Conservation (phyloP, 257 asterid species). For the Agastache rugosa region DNA sequence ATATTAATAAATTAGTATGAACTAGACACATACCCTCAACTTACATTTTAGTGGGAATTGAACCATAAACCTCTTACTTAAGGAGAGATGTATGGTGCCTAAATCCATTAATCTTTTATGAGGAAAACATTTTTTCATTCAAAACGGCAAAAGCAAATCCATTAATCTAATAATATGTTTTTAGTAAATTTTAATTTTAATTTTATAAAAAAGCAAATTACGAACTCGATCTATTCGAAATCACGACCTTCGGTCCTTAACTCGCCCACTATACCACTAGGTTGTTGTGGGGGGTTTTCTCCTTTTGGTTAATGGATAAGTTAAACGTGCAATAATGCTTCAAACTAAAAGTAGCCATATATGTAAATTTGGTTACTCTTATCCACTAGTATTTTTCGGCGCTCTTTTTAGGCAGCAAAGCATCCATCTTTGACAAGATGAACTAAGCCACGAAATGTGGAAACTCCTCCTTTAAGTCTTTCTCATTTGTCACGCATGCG, state of each 20-base stretch:
- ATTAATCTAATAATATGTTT: no score
- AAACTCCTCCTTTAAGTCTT: background rate
- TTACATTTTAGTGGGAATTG: no score
- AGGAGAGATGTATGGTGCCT: no score
- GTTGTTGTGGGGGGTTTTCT: background rate
- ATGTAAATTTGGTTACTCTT: background rate
- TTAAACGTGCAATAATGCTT: background rate
- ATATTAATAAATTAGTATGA: no score
- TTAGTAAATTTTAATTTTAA: no score
- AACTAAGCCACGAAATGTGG: background rate
- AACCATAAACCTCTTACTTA: no score
- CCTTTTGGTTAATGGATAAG: background rate
- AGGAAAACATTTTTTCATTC: no score
- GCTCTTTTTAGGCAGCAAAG: background rate
- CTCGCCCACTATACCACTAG: background rate
- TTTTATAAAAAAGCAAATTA: no score
- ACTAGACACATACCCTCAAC: no score
- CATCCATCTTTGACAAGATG: constrained; percentile 11
- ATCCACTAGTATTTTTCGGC: constrained; percentile 13
- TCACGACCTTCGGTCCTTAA: background rate
- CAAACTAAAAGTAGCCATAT: background rate
- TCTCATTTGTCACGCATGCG: background rate
- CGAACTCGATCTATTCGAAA: no score
- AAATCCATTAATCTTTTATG: no score
- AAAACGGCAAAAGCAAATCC: no score